Base-by-base conservation (phyloP, 169 alveolate genomes). In the Plasmodium reichenowi region DNA sequence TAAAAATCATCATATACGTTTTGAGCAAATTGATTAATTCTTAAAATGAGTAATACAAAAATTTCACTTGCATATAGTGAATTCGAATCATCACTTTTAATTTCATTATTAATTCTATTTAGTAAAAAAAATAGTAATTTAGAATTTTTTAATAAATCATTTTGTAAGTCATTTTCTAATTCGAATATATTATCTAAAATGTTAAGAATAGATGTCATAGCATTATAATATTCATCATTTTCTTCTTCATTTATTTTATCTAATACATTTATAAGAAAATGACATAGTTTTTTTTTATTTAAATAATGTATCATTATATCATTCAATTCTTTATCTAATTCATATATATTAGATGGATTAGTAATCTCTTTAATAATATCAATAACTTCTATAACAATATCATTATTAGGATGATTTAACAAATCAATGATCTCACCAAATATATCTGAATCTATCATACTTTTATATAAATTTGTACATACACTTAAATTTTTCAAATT, bases 321-420 rank as follows among this genome's bases (percentile, higher is more conserved):
- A 56, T 45, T 67, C 29, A 56, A 62, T 13, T 70, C 59, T 48
- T 67, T 83, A 15, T 68, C 32, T 62, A 83, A 38, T 68, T 83
- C 91, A 48, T 83, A 83, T 72, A 83, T 6, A 63, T 83, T 83
- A 3, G 91, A 83, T 13, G 91, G 91, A 62, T 83, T 68, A 4
- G 91, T 83, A 68, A 83, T 67, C 59, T 83, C 91, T 72, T 83
- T 83, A 68, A 83, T 68, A 3, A 83, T 83, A 47, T 83, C 91
- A 6, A 83, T 54, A 8, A 83, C 91, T 50, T 83, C 91, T 38
- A 83, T 67, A 60, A 83, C 91, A 15, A 83, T 83, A 50, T 83
- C 91, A 60, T 54, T 83, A 72, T 83, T 83, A 3, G 83, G 91
- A 72, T 83, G 91, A n/a, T 83, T 68, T 52, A 83, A 26, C 52